A percentile compares a stretch with the other conserved stretches of the same genome.
Evolutionary conservation across 176 grass and related monocot species (phyloP).

Genomic region (Triticum urartu): DNA sequence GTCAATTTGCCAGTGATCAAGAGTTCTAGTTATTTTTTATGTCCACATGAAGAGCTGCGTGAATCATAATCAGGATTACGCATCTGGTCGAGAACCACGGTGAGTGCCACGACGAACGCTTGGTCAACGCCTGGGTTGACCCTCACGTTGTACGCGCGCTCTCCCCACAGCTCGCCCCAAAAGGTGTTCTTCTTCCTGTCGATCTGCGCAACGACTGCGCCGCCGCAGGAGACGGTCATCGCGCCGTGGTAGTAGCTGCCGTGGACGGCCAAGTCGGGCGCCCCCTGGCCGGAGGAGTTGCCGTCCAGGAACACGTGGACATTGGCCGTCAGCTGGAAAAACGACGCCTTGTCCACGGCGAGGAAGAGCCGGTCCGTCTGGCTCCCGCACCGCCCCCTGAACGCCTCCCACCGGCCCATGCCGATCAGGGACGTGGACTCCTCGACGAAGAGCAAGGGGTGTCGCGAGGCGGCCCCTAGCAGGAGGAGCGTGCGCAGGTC

Average conservation of each 20-base stretch:
- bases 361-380: constrained; percentile 32
- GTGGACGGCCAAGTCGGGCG: constrained; percentile 45
- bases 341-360: constrained; percentile 25
- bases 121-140: constrained; percentile 43
- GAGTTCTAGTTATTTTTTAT: no score
- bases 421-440: not conserved
- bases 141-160: constrained; percentile 33
- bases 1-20: no score
- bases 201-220: constrained; percentile 30
- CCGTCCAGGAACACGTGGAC: constrained; percentile 43
- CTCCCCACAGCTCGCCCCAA: constrained; percentile 4
- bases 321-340: constrained; percentile 28
- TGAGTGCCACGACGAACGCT: constrained; percentile 49
- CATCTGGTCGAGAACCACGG: constrained; percentile 52
- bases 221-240: constrained; percentile 26
- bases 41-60: no score
- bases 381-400: constrained; percentile 41
- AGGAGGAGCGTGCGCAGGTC: constrained; percentile 29
- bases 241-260: constrained; percentile 27
- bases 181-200: not conserved
- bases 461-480: constrained; percentile 33
- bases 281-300: constrained; percentile 5
- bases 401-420: constrained; percentile 42
- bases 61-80: not conserved
- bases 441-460: constrained; percentile 40